Evolutionary conservation across 306 rosid species (phyloP), one percentile per base, ranked within the genome.

Genomic region (Ormosia semicastrata): DNA sequence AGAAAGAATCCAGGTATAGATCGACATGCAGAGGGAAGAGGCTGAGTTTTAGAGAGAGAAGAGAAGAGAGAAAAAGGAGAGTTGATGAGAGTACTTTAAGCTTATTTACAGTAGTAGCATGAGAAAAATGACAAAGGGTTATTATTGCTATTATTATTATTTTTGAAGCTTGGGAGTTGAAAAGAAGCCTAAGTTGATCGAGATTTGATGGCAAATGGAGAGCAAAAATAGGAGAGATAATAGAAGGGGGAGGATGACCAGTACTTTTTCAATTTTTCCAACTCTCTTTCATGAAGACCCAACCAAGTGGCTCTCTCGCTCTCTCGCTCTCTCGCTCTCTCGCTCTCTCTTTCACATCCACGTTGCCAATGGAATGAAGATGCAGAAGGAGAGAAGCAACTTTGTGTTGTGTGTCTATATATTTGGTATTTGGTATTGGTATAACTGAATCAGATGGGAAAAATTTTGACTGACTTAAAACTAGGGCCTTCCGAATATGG

Each of bases 361-460:
- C 5, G 4, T 39, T 37, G 5, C 40, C 10, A 24, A 30, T 29
- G n/a, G 4, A 75, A 37, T 8, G 15, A 56, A 33, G 62, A 32
- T 3, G 2, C 2, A 69, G 47, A 52, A 41, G 33, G 47, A 54
- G 52, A 52, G 6, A 77, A 67, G 32, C 14, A 40, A 66, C 56
- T 11, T 30, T 49, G 6, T 37, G 34, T 66, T 18, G 34, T 66
- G 66, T 66, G 56, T 13, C 39, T 18, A 67, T 41, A 40, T 41
- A 43, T 24, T 24, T 24, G 49, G 59, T 30, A 29, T 39, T 58
- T 58, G 65, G 2, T 11, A 33, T 11, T 46, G 52, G 52, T 50
- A 67, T 52, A 66, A 78, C 82, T 41, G 7, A 66, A 78, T 78
- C 66, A 78, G 52, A 66, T 36, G 11, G 4, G 33, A 9, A 77